Evolutionary conservation across 2,329 filamentous ascomycete genomes (phyloP).

Genomic region (Ophiocordyceps unilateralis): DNA sequence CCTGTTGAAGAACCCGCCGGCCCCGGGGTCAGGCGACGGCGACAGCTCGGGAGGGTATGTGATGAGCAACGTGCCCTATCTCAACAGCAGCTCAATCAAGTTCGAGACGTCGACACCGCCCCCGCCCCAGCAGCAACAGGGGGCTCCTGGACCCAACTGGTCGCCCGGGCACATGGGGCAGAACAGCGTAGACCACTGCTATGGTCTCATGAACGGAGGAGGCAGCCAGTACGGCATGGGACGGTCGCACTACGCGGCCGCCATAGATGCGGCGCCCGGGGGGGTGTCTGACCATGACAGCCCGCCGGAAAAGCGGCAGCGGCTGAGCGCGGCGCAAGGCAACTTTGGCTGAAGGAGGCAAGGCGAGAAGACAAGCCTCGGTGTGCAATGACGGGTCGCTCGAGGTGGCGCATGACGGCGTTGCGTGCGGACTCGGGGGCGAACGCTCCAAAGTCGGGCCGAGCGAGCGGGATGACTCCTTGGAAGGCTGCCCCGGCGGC

Average conservation of each 20-base stretch:
- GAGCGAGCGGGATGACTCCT: background rate
- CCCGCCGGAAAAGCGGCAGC: constrained; percentile 34
- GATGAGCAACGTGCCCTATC: constrained; percentile 14
- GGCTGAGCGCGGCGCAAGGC: constrained; percentile 26
- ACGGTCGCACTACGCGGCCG: constrained; percentile 9
- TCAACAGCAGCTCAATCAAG: constrained; percentile 22
- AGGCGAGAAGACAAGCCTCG: background rate
- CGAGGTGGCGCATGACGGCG: background rate
- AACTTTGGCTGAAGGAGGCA: constrained; percentile 16
- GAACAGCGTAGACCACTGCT: constrained; percentile 25
- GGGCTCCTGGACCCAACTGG: constrained; percentile 24
- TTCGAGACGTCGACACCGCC: constrained; percentile 40
- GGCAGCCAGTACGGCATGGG: constrained; percentile 20
- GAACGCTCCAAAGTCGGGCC: background rate
- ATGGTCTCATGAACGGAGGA: constrained; percentile 24
- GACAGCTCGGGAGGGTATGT: constrained; percentile 14
- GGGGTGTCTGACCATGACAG: constrained; percentile 23
- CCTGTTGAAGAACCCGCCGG: constrained; percentile 51
- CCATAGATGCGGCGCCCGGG: constrained; percentile 12
- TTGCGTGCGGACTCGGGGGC: no score
- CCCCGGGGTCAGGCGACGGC: constrained; percentile 19
- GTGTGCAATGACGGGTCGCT: background rate
- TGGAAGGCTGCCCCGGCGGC: no score
- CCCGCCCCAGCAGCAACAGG: constrained; percentile 16
- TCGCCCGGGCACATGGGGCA: constrained; percentile 35